These are phyloP conservation scores for Ceratobasidium sp. DNA, from an alignment of 1,284 basidiomycete genomes.

Conservation along the genomic window DNA sequence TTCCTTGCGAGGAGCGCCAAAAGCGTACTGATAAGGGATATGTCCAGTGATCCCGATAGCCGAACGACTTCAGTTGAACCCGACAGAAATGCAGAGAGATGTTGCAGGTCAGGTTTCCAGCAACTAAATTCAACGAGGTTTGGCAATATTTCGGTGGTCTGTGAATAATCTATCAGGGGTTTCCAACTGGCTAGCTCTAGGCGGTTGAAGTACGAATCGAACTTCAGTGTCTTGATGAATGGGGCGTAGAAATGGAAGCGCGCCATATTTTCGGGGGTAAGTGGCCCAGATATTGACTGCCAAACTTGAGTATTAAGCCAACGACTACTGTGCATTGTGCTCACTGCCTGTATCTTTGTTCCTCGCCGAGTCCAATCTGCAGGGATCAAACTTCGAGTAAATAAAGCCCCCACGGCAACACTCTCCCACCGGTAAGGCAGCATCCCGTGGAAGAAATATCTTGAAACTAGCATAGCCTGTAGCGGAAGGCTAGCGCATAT, in stretches of 20 bases:
- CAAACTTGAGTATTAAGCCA: not conserved
- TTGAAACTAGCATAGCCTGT: not conserved
- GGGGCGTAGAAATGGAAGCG: slow-evolving; percentile 12
- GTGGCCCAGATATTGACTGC: not conserved
- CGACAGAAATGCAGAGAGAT: no score
- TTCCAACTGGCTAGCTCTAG: not conserved
- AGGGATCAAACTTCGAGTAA: not conserved
- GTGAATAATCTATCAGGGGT: not conserved
- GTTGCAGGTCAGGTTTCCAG: no score
- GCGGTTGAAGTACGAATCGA: not conserved
- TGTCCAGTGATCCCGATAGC: no score
- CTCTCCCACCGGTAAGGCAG: not conserved
- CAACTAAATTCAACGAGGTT: not conserved
- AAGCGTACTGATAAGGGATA: not conserved
- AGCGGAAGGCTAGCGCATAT: not conserved
- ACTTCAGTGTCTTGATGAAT: not conserved
- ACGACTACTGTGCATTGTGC: not conserved
- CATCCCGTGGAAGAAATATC: slow-evolving; percentile 9
- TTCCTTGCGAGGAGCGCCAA: not conserved
- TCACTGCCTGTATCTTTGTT: not conserved
- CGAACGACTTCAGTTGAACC: no score
- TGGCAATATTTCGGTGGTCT: not conserved
- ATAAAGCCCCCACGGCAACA: not conserved
- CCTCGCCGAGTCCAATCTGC: not conserved
- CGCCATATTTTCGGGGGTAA: not conserved